These are phyloP conservation scores for Ganoderma lucidum DNA, from an alignment of 1,284 basidiomycete genomes.

Conservation along the genomic window DNA sequence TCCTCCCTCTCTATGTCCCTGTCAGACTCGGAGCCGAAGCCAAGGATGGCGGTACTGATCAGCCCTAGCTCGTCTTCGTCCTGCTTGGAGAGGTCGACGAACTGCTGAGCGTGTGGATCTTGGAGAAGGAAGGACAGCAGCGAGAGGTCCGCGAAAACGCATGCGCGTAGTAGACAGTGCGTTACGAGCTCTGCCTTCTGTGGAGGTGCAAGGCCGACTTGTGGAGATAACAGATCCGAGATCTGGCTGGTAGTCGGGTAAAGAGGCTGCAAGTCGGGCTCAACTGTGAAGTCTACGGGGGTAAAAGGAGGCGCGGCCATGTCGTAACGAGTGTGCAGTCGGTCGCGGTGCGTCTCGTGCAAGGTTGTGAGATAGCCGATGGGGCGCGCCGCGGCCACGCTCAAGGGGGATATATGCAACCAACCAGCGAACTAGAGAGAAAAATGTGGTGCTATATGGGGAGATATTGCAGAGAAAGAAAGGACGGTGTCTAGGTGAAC, in stretches of 20 bases:
- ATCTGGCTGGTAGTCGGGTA: conserved; percentile 75
- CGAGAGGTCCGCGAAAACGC: conserved; percentile 76
- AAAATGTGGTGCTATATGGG: background rate
- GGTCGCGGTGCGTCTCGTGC: conserved; percentile 9
- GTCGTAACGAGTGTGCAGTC: conserved; percentile 2
- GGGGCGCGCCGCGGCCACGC: background rate
- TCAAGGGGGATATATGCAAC: background rate
- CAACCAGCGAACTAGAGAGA: no score
- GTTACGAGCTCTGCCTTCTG: conserved; percentile 74
- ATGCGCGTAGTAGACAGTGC: conserved; percentile 77
- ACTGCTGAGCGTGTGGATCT: conserved; percentile 74
- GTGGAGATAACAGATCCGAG: conserved; percentile 64
- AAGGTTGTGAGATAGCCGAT: conserved; percentile 2
- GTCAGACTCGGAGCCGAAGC: conserved; percentile 85
- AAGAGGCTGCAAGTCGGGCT: conserved; percentile 79
- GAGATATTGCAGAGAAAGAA: background rate
- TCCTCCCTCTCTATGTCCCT: conserved; percentile 89
- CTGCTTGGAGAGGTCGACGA: conserved; percentile 69
- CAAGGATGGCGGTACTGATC: conserved; percentile 82
- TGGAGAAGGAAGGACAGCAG: conserved; percentile 76
- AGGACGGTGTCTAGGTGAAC: conserved; percentile 8
- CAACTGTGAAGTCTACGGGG: conserved; percentile 63
- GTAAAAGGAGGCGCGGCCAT: conserved; percentile 37
- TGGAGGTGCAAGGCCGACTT: conserved; percentile 69
- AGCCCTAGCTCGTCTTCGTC: conserved; percentile 88